Evolutionary conservation across 1,284 basidiomycete genomes (phyloP).

Genomic region (Leucoagaricus sp.): DNA sequence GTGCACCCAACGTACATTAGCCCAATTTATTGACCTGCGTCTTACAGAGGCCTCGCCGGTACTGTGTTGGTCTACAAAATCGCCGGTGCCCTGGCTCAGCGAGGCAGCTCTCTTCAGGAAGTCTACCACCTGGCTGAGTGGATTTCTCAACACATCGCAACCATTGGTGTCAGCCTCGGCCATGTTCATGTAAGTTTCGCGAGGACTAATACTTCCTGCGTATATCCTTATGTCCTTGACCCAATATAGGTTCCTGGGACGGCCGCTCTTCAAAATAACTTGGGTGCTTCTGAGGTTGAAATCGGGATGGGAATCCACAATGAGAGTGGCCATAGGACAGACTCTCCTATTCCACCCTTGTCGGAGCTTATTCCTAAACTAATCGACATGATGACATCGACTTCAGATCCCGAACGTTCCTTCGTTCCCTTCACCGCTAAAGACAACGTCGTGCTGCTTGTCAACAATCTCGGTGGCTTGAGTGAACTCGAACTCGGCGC

Average conservation of each 20-base stretch:
- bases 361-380: conserved; percentile 73
- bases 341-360: conserved; percentile 73
- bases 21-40: neutral
- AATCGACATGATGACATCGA: conserved; percentile 73
- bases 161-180: conserved; percentile 89
- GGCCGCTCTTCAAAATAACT: conserved; percentile 55
- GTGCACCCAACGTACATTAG: neutral
- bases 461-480: conserved; percentile 85
- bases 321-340: conserved; percentile 76
- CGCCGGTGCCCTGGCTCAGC: conserved; percentile 79
- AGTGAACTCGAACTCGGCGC: conserved; percentile 85
- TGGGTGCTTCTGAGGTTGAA: conserved; percentile 73
- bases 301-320: conserved; percentile 94
- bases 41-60: conserved; percentile 77
- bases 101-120: conserved; percentile 72
- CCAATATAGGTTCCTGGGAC: conserved; percentile 78
- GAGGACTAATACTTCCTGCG: neutral
- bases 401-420: conserved; percentile 79
- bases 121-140: conserved; percentile 74
- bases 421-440: conserved; percentile 77
- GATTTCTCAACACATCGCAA: conserved; percentile 68
- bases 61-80: conserved; percentile 93
- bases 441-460: conserved; percentile 68
- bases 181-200: conserved; percentile 76
- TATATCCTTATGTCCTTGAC: neutral